phyloP scores from a whole-genome alignment of 306 rosid species.

The Vigna reflexopilosa region DNA sequence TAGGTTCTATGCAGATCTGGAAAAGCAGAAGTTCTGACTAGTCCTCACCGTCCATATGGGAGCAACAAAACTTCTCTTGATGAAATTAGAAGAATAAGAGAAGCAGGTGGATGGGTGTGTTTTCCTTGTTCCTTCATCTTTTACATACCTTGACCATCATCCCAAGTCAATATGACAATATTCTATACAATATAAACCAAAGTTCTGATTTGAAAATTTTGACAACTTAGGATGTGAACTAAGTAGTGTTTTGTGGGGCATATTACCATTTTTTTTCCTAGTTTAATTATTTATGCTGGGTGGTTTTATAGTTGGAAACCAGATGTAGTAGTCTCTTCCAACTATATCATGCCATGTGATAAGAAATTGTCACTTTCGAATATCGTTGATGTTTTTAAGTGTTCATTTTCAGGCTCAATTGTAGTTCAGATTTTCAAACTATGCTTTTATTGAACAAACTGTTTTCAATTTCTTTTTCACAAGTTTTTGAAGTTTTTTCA shows the following conservation, averaged over 20 bases:
- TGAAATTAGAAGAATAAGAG: conserved; percentile 95
- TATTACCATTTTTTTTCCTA: conserved; percentile 23
- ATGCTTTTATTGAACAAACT: conserved; percentile 9
- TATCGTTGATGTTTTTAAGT: conserved; percentile 1
- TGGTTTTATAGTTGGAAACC: conserved; percentile 24
- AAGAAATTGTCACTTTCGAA: conserved; percentile 31
- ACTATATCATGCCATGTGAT: conserved; percentile 1
- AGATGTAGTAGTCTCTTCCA: conserved; percentile 8
- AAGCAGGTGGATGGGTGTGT: conserved; percentile 99
- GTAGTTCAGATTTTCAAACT: neutral
- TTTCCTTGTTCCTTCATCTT: conserved; percentile 58
- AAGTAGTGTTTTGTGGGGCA: conserved; percentile 8
- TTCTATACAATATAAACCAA: conserved; percentile 22
- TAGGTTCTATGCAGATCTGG: conserved; percentile 90
- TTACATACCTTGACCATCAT: conserved; percentile 12
- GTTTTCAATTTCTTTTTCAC: neutral
- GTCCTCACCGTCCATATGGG: conserved; percentile 95
- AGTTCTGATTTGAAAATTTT: conserved; percentile 15
- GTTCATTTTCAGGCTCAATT: conserved; percentile 2
- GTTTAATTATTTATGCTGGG: neutral
- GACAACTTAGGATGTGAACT: conserved; percentile 34
- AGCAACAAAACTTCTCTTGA: conserved; percentile 76
- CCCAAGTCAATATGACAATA: neutral
- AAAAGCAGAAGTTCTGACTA: conserved; percentile 77
- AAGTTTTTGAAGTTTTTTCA: neutral